These are phyloP conservation scores for Picea engelmannii DNA, from an alignment of 83 land plant genomes.

Conservation along the genomic window DNA sequence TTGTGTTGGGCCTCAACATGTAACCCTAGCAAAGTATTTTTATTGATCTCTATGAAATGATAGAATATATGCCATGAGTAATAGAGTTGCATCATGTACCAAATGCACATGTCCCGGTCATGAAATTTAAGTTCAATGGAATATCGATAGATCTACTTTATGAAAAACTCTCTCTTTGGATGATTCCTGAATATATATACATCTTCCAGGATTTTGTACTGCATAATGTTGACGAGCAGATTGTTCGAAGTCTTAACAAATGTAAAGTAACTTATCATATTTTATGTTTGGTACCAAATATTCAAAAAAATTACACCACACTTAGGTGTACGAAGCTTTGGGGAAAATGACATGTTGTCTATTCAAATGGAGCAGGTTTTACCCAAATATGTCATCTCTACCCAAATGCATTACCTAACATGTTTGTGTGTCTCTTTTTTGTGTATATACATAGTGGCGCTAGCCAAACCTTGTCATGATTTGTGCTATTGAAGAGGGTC, in stretches of 20 bases:
- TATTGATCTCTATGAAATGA: too few species aligned
- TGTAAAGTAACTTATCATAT: slow-evolving; percentile 97
- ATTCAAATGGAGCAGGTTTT: slow-evolving; percentile 98
- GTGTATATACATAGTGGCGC: slow-evolving; percentile 95
- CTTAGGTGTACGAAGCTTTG: slow-evolving; percentile 88
- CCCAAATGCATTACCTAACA: slow-evolving; percentile 90
- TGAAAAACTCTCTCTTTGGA: too few species aligned
- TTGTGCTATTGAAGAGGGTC: slow-evolving; percentile 67
- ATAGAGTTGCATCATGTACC: too few species aligned
- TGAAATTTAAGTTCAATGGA: too few species aligned
- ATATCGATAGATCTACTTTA: too few species aligned
- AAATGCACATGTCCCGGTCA: too few species aligned
- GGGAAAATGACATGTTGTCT: slow-evolving; percentile 97
- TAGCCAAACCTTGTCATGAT: slow-evolving; percentile 99
- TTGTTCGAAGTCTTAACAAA: slow-evolving; percentile 92
- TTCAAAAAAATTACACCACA: slow-evolving; percentile 91
- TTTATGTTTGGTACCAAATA: slow-evolving; percentile 88
- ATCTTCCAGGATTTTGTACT: slow-evolving; percentile 85
- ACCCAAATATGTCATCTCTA: slow-evolving; percentile 94
- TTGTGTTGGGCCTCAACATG: too few species aligned
- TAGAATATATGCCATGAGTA: too few species aligned
- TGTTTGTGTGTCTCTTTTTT: slow-evolving; percentile 90
- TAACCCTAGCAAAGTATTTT: too few species aligned
- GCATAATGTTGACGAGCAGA: slow-evolving; percentile 85
- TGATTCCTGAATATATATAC: slow-evolving; percentile 44